Evolutionary conservation across 805 yeast genomes (phyloP), one percentile per base, ranked within the genome.

Genomic region (Phaffomyces antillensis): DNA sequence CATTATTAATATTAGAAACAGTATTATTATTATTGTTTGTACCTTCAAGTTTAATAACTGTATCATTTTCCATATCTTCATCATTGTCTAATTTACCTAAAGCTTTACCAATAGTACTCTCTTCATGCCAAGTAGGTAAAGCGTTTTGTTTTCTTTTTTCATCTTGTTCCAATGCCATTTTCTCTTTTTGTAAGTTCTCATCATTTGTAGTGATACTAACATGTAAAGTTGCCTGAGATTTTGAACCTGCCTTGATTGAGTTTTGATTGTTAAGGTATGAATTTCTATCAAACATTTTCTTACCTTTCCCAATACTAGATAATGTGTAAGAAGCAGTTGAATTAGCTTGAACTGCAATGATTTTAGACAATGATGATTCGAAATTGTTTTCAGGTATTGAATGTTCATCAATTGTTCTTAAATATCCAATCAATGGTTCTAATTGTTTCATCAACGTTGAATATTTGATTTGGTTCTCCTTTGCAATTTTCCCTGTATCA

Each of bases 41-140:
- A 20, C 23, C 5, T 10, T 28, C 30, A 5, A 28, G 13, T 28
- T 28, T 28, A 13, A 26, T 9, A 26, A 26, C 11, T 26, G 30
- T 5, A 28, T 28, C 30, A 28, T 28, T 28, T 28, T 28, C 30
- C 12, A 28, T 28, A 5, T 71, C 79, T 38, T 75, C 83, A 31
- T 72, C 82, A 38, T 66, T 70, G 50, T 75, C 82, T 47, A 79
- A 55, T 50, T 69, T 74, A 46, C 82, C 86, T 47, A 77, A 62
- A 4, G 74, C 71, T 13, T 73, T 64, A 39, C 96, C 96, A 52
- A 91, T 91, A 0, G 99, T 90, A 59, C 91, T 80, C 54, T 83
- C 83, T 52, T 84, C 79, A 61, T 93, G 96, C 99, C 99, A 93
- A 26, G 93, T 83, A 8, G 99, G 99, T 53, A 93, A 72, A 5